These are phyloP conservation scores for Globisporangium acanthophoron DNA, from an alignment of 352 stramenopile genomes.

Conservation along the genomic window DNA sequence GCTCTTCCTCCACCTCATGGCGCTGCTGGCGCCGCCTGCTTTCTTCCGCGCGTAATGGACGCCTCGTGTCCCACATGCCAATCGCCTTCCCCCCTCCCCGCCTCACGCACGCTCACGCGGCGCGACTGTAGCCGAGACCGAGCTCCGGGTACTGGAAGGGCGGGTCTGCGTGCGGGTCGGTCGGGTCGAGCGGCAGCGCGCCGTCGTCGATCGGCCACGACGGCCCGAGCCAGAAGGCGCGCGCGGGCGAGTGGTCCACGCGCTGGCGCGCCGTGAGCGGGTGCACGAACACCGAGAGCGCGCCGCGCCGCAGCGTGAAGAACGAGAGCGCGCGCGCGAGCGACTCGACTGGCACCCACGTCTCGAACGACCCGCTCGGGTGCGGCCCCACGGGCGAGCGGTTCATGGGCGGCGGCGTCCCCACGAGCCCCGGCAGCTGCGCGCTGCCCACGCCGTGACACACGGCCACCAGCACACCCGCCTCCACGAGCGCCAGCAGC, in stretches of 20 bases:
- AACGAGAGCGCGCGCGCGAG: conserved; percentile 51
- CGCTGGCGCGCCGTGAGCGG: conserved; percentile 55
- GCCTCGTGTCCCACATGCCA: no score
- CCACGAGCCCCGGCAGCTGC: conserved; percentile 27
- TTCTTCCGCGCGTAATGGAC: no score
- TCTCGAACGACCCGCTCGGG: conserved; percentile 60
- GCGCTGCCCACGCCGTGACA: conserved; percentile 34
- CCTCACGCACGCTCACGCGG: no score
- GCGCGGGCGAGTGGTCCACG: conserved; percentile 38
- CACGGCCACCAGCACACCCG: conserved; percentile 53
- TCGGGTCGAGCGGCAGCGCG: conserved; percentile 25
- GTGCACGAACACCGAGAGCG: conserved; percentile 57
- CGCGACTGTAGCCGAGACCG: conserved; percentile 41
- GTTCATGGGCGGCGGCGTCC: conserved; percentile 42
- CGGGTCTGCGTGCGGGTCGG: conserved; percentile 11
- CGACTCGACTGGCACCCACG: conserved; percentile 59
- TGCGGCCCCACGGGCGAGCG: conserved; percentile 50
- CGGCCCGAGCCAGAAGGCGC: conserved; percentile 48
- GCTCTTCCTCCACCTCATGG: no score
- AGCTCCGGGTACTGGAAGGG: conserved; percentile 53
- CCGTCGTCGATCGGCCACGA: conserved; percentile 38
- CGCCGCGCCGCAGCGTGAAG: conserved; percentile 59
- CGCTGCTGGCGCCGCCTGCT: no score
- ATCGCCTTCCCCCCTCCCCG: no score
- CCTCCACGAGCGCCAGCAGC: conserved; percentile 39